A percentile compares a stretch with the other conserved stretches of the same genome.
Evolutionary conservation across 768 basidiomycete species (phyloP).

Genomic region (Hygrophorus pudorinus): DNA sequence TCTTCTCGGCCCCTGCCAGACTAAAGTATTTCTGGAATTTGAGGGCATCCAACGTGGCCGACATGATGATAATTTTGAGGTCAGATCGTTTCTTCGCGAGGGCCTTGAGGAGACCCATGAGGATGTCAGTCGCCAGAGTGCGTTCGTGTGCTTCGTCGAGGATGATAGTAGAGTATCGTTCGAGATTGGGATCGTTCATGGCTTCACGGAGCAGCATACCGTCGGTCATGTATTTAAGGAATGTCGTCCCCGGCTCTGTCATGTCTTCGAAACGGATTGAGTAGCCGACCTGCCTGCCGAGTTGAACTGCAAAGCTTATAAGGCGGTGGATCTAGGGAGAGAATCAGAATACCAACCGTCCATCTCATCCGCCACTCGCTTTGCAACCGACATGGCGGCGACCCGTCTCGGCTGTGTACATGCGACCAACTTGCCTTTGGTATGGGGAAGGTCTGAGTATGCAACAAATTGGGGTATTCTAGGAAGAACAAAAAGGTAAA

Average conservation of each 20-base stretch:
- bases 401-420: constrained; percentile 97
- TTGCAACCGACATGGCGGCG: constrained; percentile 96
- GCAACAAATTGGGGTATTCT: constrained; percentile 97
- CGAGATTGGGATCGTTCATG: constrained; percentile 89
- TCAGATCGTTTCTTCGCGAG: constrained; percentile 75
- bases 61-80: constrained; percentile 98
- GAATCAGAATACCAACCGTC: constrained; percentile 54
- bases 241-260: constrained; percentile 83
- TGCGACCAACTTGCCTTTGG: constrained; percentile 83
- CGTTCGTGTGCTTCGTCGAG: constrained; percentile 99
- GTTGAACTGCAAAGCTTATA: constrained; percentile 48
- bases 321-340: constrained; percentile 1
- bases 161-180: constrained; percentile 94
- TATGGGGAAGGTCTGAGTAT: constrained; percentile 87
- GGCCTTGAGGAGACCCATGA: constrained; percentile 91
- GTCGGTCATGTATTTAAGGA: constrained; percentile 99
- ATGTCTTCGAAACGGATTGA: constrained; percentile 98
- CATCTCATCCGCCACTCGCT: constrained; percentile 99
- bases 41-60: constrained; percentile 90
- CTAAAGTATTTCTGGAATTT: constrained; percentile 96
- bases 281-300: constrained; percentile 94
- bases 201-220: constrained; percentile 98
- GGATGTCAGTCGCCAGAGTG: constrained; percentile 93
- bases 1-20: constrained; percentile 24
- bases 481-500: constrained; percentile 11